These are phyloP conservation scores for Orbilia blumenaviensis DNA, from an alignment of 2,329 filamentous ascomycete genomes.

Conservation along the genomic window DNA sequence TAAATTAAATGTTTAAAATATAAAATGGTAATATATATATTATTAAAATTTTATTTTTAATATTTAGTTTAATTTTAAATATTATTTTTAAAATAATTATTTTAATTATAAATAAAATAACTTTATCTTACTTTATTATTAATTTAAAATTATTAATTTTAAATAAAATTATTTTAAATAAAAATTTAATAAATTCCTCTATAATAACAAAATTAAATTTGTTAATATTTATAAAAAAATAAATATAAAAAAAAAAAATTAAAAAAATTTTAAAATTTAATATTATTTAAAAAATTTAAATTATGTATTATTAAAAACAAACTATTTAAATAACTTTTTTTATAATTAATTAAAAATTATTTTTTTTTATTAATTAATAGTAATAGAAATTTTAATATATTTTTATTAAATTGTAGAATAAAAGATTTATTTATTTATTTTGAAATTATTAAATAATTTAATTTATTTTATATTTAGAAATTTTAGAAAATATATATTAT, in stretches of 20 bases:
- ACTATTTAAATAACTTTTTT: background rate
- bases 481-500: background rate
- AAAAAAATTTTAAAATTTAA: background rate
- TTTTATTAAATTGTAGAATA: background rate
- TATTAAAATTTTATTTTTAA: background rate
- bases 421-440: background rate
- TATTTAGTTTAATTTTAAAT: background rate
- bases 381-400: background rate
- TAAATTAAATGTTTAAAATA: too few species aligned
- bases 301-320: background rate
- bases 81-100: slow-evolving; percentile 8
- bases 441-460: background rate
- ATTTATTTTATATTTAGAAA: background rate
- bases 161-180: background rate
- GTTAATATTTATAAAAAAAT: background rate
- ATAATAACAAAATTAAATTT: background rate
- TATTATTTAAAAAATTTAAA: background rate
- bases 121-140: background rate
- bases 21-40: too few species aligned
- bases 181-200: background rate
- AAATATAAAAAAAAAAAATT: background rate
- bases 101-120: background rate
- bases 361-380: background rate
- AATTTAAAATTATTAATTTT: background rate
- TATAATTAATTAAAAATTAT: background rate